Evolutionary conservation across 805 yeast genomes (phyloP), one percentile per base, ranked within the genome.

Genomic region (Debaryomyces prosopidis): DNA sequence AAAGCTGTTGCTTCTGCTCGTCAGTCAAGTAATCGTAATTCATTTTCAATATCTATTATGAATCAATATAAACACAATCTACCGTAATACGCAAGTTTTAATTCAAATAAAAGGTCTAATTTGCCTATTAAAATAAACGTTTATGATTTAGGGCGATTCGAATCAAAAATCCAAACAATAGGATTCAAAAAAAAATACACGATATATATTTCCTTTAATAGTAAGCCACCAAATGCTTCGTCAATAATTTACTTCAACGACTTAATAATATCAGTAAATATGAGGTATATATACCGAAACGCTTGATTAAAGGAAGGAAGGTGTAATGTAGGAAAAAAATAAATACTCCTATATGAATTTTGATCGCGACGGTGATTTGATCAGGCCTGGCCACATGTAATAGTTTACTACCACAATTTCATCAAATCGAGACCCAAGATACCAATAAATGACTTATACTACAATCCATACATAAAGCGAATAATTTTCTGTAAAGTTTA

Each of bases 1-100:
- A 63, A 28, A 62, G 62, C 50, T 57, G 64, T 42, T 60, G 64
- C 54, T 58, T 62, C 51, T 63, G 66, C 44, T 62, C 66, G 16
- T 63, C 66, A 9, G 62, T 55, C 36, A 62, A 53, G 39, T 59
- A 53, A 39, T 63, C 67, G 51, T 54, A 64, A 45, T 64, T 55
- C 69, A 64, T 64, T 33, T 15, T 26, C 30, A 16, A 18, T 11
- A 9, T 31, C 17, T 4, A 14, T 3, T 11, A 12, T 27, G 9
- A 31, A 15, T 31, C 34, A 8, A 11, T 15, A 15, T 14, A 15
- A 15, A 15, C 7, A 31, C 4, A 31, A 15, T 31, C 15, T 15
- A 31, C 34, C 34, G 15, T 14, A 9, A n/a, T 31, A 31, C 15
- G 34, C n/a, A 14, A 31, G 15, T 11, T 31, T 31, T n/a, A 31